phyloP scores from a whole-genome alignment of 1,284 basidiomycete species.

The Sphagnurus paluster region DNA sequence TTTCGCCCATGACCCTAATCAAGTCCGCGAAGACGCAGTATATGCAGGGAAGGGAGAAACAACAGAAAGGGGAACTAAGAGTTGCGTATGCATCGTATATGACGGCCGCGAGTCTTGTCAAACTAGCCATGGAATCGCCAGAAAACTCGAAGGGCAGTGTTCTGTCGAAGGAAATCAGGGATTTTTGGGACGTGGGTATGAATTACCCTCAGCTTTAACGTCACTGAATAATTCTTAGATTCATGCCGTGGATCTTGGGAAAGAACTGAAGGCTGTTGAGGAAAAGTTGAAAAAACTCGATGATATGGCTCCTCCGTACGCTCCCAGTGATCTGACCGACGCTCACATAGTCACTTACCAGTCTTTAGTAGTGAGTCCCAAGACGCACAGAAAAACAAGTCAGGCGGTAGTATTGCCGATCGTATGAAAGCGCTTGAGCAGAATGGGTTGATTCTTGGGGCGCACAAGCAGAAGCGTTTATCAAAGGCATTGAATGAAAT shows the following conservation, averaged over 20 bases:
- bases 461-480: conserved; percentile 56
- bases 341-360: too few relatives aligned
- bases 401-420: conserved; percentile 67
- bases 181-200: conserved; percentile 57
- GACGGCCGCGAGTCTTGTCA: conserved; percentile 57
- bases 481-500: conserved; percentile 46
- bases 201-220: too few relatives aligned
- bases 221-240: too few relatives aligned
- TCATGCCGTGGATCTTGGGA: conserved; percentile 49
- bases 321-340: too few relatives aligned
- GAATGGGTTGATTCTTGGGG: conserved; percentile 56
- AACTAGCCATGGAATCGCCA: conserved; percentile 55
- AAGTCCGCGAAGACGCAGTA: conserved; percentile 58
- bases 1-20: conserved; percentile 57
- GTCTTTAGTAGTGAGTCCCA: conserved; percentile 13
- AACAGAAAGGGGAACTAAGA: conserved; percentile 58
- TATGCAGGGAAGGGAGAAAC: conserved; percentile 46
- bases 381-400: conserved; percentile 37
- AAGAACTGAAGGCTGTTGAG: conserved; percentile 52
- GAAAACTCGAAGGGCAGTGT: conserved; percentile 54
- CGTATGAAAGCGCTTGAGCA: conserved; percentile 69
- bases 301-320: conserved; percentile 51
- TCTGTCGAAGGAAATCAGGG: conserved; percentile 48
- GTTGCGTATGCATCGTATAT: conserved; percentile 58
- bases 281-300: conserved; percentile 56